Conservation (phyloP, 78 protist genomes). For the Speleostelium caveatum region DNA sequence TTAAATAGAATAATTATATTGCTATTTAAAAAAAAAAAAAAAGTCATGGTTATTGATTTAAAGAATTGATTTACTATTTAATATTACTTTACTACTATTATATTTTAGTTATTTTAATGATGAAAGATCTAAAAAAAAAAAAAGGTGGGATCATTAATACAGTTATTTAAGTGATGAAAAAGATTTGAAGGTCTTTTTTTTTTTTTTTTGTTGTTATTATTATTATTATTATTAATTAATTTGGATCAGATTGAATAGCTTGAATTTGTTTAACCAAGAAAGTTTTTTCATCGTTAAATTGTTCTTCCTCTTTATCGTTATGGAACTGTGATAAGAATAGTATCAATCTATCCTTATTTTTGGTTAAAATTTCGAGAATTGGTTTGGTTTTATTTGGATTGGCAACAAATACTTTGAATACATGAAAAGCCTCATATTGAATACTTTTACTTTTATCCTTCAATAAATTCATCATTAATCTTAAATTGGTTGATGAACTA, state of each 20-base stretch:
- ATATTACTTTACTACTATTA: no score
- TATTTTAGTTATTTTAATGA: no score
- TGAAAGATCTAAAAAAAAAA: no score
- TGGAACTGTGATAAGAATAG: conserved; percentile 92
- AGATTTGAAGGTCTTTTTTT: no score
- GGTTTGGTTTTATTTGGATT: conserved; percentile 95
- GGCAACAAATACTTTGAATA: conserved; percentile 98
- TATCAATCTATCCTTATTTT: conserved; percentile 92
- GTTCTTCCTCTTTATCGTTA: conserved; percentile 95
- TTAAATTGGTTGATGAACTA: conserved; percentile 86
- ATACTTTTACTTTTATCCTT: conserved; percentile 88
- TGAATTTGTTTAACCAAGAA: conserved; percentile 92
- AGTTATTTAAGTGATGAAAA: no score
- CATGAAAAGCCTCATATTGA: conserved; percentile 99
- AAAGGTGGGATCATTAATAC: no score
- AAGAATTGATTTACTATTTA: no score
- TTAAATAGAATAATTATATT: no score
- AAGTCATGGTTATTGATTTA: no score
- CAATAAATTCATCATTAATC: conserved; percentile 95
- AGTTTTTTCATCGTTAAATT: conserved; percentile 95
- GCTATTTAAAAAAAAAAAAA: no score
- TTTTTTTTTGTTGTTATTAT: no score
- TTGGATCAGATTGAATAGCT: conserved; percentile 62
- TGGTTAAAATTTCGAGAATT: conserved; percentile 88
- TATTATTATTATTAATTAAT: no score